These are phyloP conservation scores for Paulownia fortunei DNA, from an alignment of 257 asterid species.

Conservation along the genomic window DNA sequence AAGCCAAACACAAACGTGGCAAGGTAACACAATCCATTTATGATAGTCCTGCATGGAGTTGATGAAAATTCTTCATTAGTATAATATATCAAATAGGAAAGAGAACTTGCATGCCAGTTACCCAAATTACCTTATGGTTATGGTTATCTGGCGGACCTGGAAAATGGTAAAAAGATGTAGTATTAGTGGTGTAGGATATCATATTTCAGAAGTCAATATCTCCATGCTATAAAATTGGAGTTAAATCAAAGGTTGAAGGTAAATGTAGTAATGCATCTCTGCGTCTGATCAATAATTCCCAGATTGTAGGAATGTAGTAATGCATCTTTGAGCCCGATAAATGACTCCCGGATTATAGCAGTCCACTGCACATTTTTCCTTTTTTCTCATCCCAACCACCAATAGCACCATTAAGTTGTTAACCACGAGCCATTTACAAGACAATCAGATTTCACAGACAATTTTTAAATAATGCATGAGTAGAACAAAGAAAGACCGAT, in stretches of 20 bases:
- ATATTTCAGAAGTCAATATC: background rate
- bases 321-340: background rate
- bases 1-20: conserved; percentile 88
- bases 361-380: background rate
- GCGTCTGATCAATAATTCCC: background rate
- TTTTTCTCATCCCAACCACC: background rate
- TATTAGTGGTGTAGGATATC: conserved; percentile 18
- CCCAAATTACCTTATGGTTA: conserved; percentile 75
- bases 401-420: background rate
- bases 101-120: background rate
- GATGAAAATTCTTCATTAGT: conserved; percentile 16
- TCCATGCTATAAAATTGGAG: background rate
- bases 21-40: conserved; percentile 88
- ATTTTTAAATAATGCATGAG: background rate
- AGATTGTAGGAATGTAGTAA: background rate
- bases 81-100: background rate
- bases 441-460: background rate
- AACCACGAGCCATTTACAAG: background rate
- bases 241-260: background rate
- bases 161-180: conserved; percentile 21
- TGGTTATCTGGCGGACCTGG: conserved; percentile 92
- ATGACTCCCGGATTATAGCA: too few species aligned
- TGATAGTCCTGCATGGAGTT: conserved; percentile 67
- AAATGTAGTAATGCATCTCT: background rate
- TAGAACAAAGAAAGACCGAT: conserved; percentile 51